Base-by-base conservation (phyloP, 768 basidiomycete genomes). In the Dictyophora rubrovolvata region DNA sequence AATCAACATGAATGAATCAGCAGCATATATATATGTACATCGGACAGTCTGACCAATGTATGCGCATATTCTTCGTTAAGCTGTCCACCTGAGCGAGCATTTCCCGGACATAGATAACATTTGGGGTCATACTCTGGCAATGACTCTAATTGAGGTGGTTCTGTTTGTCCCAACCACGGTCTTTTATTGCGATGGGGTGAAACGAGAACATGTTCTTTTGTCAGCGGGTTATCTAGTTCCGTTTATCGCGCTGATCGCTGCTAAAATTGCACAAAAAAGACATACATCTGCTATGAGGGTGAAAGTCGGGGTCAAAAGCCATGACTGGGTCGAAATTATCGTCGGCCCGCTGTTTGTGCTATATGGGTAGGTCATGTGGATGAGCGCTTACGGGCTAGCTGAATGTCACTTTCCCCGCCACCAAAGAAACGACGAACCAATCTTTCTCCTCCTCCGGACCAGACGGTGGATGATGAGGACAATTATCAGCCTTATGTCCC, bases 41-140 rank as follows among this genome's bases (percentile, higher is more conserved):
- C n/a, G 52, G 49, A 34, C 12, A 21, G 33, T 22, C 60, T 48
- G 35, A 81, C 72, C 69, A 76, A 83, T 11, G 85, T 89, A 16
- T 79, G 71, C n/a, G 75, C 69, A 71, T 90, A 95, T 20, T 69
- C 62, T 1, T 81, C 84, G 68, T 93, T 95, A 56, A 69, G 67
- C 58, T 79, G 70, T 0, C 89, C 91, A n/a, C 83, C 82, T 0
- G 85, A 81, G 18, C 93, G 81, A 21, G 73, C 61, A 67, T 94
- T 93, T 16, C 92, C 85, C 0, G 93, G 92, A 65, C 93, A 96
- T 50, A 96, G 82, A 69, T 90, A 93, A 67, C 93, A 94, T 42
- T 73, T 70, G 5, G 79, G 78, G 65, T 93, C 90, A 64, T 90
- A 80, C 48, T 76, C 62, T 0, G 85, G 86, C 5, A 87, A 75